A percentile compares a stretch with the other conserved stretches of the same genome.
Conservation (phyloP, 352 stramenopile species). For the Pilasporangium apinafurcum region DNA sequence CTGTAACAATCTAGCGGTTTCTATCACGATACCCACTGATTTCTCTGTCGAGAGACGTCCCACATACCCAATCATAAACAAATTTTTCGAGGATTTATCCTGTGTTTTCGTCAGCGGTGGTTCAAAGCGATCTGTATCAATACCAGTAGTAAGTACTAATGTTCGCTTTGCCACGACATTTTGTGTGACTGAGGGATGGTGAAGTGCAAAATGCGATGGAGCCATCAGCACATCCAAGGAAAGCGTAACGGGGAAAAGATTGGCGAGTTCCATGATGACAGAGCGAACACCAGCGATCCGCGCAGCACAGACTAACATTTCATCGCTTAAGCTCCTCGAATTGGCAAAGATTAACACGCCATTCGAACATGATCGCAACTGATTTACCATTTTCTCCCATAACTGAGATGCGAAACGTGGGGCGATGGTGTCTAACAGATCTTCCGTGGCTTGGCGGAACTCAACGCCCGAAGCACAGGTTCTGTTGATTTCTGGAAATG, state of each 20-base stretch:
- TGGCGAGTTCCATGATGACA: slow-evolving; percentile 47
- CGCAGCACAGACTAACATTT: slow-evolving; percentile 23
- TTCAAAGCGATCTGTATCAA: slow-evolving; percentile 28
- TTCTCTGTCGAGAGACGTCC: slow-evolving; percentile 43
- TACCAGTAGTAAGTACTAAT: slow-evolving; percentile 33
- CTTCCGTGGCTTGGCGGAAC: background rate
- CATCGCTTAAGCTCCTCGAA: slow-evolving; percentile 20
- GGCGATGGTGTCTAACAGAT: slow-evolving; percentile 8
- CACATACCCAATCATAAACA: slow-evolving; percentile 42
- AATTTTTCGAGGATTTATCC: background rate
- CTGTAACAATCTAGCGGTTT: slow-evolving; percentile 16
- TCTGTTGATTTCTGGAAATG: slow-evolving; percentile 7
- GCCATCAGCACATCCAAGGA: slow-evolving; percentile 39
- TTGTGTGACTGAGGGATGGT: slow-evolving; percentile 29
- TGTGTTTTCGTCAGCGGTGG: slow-evolving; percentile 10
- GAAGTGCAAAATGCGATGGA: slow-evolving; percentile 41
- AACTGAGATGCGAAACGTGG: slow-evolving; percentile 15
- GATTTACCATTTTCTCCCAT: slow-evolving; percentile 16
- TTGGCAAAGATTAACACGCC: slow-evolving; percentile 49
- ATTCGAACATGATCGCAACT: slow-evolving; percentile 18
- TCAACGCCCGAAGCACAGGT: background rate
- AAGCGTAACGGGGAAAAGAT: slow-evolving; percentile 25
- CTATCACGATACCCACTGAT: slow-evolving; percentile 31
- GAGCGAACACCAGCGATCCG: slow-evolving; percentile 24
- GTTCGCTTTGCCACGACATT: slow-evolving; percentile 12